A percentile compares a stretch with the other conserved stretches of the same genome.
These are phyloP conservation scores for Cladophialophora chaetospira DNA, from an alignment of 2,329 filamentous ascomycete species.

Conservation along the genomic window DNA sequence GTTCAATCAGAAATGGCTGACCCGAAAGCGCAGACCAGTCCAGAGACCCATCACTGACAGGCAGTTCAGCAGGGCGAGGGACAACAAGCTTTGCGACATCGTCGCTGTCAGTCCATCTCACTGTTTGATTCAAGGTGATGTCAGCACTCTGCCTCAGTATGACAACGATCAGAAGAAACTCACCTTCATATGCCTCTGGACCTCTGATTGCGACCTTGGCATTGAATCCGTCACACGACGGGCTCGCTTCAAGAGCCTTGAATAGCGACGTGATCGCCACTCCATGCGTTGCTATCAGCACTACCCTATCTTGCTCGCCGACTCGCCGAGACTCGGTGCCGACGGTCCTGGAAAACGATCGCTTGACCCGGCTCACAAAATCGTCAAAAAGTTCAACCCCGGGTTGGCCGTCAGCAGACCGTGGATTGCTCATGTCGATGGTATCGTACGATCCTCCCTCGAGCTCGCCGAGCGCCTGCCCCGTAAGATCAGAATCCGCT, in stretches of 20 bases:
- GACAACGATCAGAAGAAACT: too few species aligned
- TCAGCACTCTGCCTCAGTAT: too few species aligned
- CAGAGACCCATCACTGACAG: constrained; percentile 15
- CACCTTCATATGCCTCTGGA: constrained; percentile 23
- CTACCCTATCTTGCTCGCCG: constrained; percentile 10
- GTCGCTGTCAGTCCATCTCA: constrained; percentile 27
- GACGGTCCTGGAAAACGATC: constrained; percentile 18
- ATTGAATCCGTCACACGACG: constrained; percentile 20
- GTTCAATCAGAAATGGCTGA: constrained; percentile 23
- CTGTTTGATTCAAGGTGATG: too few species aligned
- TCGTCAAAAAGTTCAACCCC: constrained; percentile 26
- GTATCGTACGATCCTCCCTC: constrained; percentile 23
- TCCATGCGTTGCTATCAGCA: constrained; percentile 26
- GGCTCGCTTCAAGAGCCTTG: constrained; percentile 18
- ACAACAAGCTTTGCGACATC: constrained; percentile 22
- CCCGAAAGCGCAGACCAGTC: constrained; percentile 18
- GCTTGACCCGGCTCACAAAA: constrained; percentile 21
- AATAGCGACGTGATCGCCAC: constrained; percentile 25
- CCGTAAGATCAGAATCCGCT: constrained; percentile 19
- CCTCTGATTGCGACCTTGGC: constrained; percentile 19
- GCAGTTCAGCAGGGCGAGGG: constrained; percentile 12
- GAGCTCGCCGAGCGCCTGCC: constrained; percentile 21
- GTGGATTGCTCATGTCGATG: constrained; percentile 25
- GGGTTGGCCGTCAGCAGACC: constrained; percentile 21
- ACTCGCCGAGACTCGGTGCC: constrained; percentile 11